Evolutionary conservation across 1,284 basidiomycete species (phyloP), one percentile per base, ranked within the genome.

Genomic region (Ustilago sp.): DNA sequence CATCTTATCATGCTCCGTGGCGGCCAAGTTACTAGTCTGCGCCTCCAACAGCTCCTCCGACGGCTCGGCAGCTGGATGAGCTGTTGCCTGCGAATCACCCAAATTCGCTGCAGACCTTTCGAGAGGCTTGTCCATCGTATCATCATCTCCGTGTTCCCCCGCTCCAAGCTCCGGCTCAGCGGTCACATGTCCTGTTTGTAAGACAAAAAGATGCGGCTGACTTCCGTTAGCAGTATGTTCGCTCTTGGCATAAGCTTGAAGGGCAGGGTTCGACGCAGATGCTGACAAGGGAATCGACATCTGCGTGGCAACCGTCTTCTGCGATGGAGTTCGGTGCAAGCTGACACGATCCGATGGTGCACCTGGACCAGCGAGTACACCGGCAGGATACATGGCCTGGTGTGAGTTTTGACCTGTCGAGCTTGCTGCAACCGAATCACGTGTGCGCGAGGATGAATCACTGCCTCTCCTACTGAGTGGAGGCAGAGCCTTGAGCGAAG

Each of bases 391-490:
- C 78, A 83, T 82, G 23, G 81, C 77, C 23, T 80, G 74, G 15
- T 80, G 68, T 50, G 75, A 79, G 38, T 59, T 81, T 54, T 74
- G 75, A 2, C 79, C 79, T 11, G 78, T 82, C 11, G 80, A 73
- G 68, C 77, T 77, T 6, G 75, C 80, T 9, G 78, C 66, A 8
- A 81, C 65, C 19, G 70, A 77, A 34, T 78, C 68, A 36, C 74
- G 53, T 4, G 82, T 83, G 15, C 77, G 70, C 12, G 73, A 72
- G 13, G 75, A 79, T 8, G 75, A 75, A 59, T 82, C 82, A 53
- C 77, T 80, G 9, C 82, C 82, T n/a, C 82, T 63, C n/a, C 82
- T 57, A 58, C 81, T 83, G 28, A 81, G 70, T 19, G 82, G 82
- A n/a, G 82, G 82, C 47, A 83, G 47, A 19, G 82, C 82, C 51